Percentiles rank a stretch among this genome's conserved stretches.
Conservation (phyloP, 2,329 filamentous ascomycete genomes). For the Biscogniauxia mediterranea region DNA sequence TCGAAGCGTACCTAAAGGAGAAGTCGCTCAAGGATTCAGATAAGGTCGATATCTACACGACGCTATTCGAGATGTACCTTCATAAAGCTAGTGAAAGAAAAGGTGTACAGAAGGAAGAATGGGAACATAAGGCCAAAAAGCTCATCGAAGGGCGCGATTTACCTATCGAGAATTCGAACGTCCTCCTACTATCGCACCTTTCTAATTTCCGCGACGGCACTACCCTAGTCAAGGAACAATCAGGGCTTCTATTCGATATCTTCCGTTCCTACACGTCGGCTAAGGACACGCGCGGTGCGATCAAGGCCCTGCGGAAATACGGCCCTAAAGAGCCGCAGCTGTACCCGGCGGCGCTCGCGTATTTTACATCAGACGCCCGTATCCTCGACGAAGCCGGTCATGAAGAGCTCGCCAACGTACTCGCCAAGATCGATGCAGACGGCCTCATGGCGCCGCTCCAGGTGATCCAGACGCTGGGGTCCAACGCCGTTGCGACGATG, state of each 20-base stretch:
- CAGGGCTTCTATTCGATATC: slow-evolving; percentile 88
- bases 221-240: slow-evolving; percentile 88
- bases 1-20: slow-evolving; percentile 82
- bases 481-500: slow-evolving; percentile 79
- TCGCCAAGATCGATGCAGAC: slow-evolving; percentile 85
- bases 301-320: slow-evolving; percentile 87
- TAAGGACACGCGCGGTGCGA: slow-evolving; percentile 85
- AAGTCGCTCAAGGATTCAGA: slow-evolving; percentile 70
- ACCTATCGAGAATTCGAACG: slow-evolving; percentile 91
- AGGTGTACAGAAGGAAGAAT: slow-evolving; percentile 65
- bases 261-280: slow-evolving; percentile 94
- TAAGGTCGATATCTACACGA: slow-evolving; percentile 85
- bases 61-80: slow-evolving; percentile 96
- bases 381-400: slow-evolving; percentile 81
- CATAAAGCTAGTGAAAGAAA: slow-evolving; percentile 79
- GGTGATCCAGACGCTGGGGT: slow-evolving; percentile 86
- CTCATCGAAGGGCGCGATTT: slow-evolving; percentile 79
- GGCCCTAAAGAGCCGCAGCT: slow-evolving; percentile 87
- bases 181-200: slow-evolving; percentile 87
- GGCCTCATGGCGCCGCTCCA: slow-evolving; percentile 93
- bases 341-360: slow-evolving; percentile 87
- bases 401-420: slow-evolving; percentile 76
- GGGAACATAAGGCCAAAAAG: slow-evolving; percentile 88
- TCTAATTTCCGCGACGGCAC: slow-evolving; percentile 89
- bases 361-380: slow-evolving; percentile 81